Evolutionary conservation across 179 eudicot species (phyloP), one percentile per base, ranked within the genome.

Genomic region (Gypsophila paniculata): DNA sequence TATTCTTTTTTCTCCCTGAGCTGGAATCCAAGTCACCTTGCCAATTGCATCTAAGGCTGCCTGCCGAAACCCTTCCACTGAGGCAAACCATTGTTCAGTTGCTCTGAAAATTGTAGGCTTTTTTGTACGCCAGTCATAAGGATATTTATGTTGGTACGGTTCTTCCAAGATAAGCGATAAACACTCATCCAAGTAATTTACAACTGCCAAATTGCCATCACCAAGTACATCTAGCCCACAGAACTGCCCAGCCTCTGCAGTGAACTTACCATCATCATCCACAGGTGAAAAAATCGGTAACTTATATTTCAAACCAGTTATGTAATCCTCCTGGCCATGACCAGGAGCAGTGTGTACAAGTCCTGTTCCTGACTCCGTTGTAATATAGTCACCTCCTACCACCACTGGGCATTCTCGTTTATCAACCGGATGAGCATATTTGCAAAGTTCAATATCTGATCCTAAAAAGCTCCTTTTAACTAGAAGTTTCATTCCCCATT

Each of bases 311-410:
- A 92, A 79, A 74, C 99, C 99, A 73, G 98, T 92, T 32, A 87
- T 53, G 67, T 92, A 92, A 93, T 95, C 99, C 79, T 95, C 98
- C 72, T 92, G 98, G 32, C 99, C 98, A 72, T 95, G 98, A 79
- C 99, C 99, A 13, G 99, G 99, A 70, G 99, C 99, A 36, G 99
- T 95, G 84, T 92, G 99, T 58, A 92, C 99, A 34, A 95, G 87
- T 65, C 99, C 98, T 69, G 99, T 95, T 82, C 99, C 99, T 14
- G 99, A 95, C 74, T 92, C 98, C 11, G 99, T 95, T 60, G 99
- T 95, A 65, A 95, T 95, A 79, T 95, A 95, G 79, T 95, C 99
- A 62, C 98, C 97, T 36, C 99, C 99, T 48, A 90, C 66, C 60
- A 95, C 98, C 77, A 95, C 96, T 10, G 89, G 96, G 77, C 99